Evolutionary conservation across 306 rosid species (phyloP), one percentile per base, ranked within the genome.

Genomic region (Fragaria ananassa): DNA sequence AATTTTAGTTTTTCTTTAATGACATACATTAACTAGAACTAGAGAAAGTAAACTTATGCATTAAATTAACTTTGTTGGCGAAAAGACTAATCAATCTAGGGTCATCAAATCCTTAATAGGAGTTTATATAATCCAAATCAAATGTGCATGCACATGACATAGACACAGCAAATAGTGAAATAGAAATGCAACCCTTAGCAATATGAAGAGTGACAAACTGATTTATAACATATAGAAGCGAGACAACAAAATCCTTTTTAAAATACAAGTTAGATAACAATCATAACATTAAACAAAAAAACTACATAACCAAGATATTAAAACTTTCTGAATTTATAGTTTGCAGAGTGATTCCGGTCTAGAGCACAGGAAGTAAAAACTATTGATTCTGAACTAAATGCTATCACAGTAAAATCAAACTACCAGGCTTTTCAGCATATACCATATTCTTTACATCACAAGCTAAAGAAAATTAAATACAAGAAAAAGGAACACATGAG

Each of bases 1-100:
- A 14, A 23, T 42, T 64, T 58, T 21, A 76, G 6, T 53, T 46
- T 44, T 71, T 79, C 69, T 60, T 80, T n/a, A 68, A 47, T 64
- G 56, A 68, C 49, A 61, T 15, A n/a, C 34, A 60, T 39, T 51
- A 21, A 9, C n/a, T 37, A 19, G 13, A 49, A 4, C 9, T 0
- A 72, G 23, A 39, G 42, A 41, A 57, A 9, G 12, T 37, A 10
- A 67, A 57, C 5, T 41, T 41, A 23, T 57, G 76, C 0, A 74
- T 44, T 46, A 56, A 9, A 18, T 2, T 44, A 35, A 4, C 27
- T 5, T 27, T 3, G 13, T 17, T 3, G 1, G 44, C 2, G 34
- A 63, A 17, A 34, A n/a, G 21, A 0, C 0, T 14, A 8, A 19
- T 68, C 19, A 49, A 18, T 17, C 8, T 8, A 49, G 18, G 61